These are phyloP conservation scores for Athelia sp. DNA, from an alignment of 1,284 basidiomycete genomes.

Conservation along the genomic window DNA sequence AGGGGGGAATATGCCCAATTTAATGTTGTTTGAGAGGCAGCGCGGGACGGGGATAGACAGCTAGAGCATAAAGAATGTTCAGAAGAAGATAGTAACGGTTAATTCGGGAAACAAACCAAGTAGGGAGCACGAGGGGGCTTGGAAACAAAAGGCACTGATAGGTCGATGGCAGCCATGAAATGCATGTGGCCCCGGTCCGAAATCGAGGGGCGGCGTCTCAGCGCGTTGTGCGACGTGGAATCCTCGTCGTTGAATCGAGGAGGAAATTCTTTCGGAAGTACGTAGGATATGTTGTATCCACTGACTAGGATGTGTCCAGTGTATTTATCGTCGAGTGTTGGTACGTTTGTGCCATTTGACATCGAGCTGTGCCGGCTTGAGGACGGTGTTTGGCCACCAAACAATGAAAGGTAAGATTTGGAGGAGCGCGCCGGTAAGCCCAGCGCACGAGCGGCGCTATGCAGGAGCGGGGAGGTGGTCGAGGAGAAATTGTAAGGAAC, in stretches of 20 bases:
- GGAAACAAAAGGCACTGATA: slow-evolving; percentile 66
- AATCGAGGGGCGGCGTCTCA: slow-evolving; percentile 46
- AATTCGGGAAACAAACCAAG: slow-evolving; percentile 48
- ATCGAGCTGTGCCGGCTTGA: slow-evolving; percentile 31
- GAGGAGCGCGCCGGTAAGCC: slow-evolving; percentile 56
- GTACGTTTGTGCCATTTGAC: slow-evolving; percentile 23
- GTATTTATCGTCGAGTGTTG: slow-evolving; percentile 55
- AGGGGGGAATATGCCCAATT: slow-evolving; percentile 66
- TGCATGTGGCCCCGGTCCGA: slow-evolving; percentile 53
- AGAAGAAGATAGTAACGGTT: background rate
- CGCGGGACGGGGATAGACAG: slow-evolving; percentile 70
- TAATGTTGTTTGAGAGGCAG: slow-evolving; percentile 71
- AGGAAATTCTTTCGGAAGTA: slow-evolving; percentile 69
- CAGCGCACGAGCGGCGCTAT: slow-evolving; percentile 62
- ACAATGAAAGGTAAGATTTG: slow-evolving; percentile 54
- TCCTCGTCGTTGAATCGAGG: slow-evolving; percentile 34
- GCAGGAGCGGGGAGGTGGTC: slow-evolving; percentile 53
- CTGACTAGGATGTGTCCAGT: slow-evolving; percentile 72
- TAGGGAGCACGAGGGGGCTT: slow-evolving; percentile 66
- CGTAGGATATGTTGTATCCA: slow-evolving; percentile 70
- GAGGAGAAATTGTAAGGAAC: slow-evolving; percentile 72
- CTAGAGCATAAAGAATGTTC: slow-evolving; percentile 27
- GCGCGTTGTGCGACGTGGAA: slow-evolving; percentile 28
- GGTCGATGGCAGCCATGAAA: slow-evolving; percentile 73
- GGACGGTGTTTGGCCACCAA: slow-evolving; percentile 36